Conservation (phyloP, 805 yeast species). For the Metschnikowia borealis region DNA sequence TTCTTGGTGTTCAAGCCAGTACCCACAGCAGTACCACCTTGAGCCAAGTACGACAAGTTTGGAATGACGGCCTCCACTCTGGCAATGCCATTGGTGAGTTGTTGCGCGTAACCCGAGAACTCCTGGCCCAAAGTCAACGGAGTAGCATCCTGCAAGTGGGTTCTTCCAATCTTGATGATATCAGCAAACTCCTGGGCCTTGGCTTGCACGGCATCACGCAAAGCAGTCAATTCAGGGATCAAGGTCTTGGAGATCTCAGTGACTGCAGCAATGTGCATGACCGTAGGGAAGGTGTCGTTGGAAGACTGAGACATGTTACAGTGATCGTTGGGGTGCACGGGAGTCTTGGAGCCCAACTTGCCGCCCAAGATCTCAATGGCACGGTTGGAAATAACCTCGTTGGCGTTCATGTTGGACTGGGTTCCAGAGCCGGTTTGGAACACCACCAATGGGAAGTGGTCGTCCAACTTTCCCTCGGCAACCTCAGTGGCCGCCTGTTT, state of each 20-base stretch:
- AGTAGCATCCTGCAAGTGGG: conserved; percentile 98
- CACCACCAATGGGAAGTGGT: conserved; percentile 96
- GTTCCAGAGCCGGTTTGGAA: conserved; percentile 99
- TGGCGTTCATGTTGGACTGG: conserved; percentile 98
- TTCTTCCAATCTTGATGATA: conserved; percentile 97
- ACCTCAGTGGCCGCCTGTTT: conserved; percentile 95
- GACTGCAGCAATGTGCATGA: conserved; percentile 98
- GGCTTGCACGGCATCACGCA: conserved; percentile 71
- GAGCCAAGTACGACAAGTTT: conserved; percentile 80
- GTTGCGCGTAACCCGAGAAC: conserved; percentile 94
- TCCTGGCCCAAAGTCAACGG: conserved; percentile 98
- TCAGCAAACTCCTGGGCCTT: conserved; percentile 81
- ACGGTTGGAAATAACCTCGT: conserved; percentile 96
- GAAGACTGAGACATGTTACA: conserved; percentile 98
- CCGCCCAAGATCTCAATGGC: conserved; percentile 97
- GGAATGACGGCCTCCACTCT: conserved; percentile 78
- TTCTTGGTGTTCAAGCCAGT: conserved; percentile 93
- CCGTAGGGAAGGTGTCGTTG: conserved; percentile 98
- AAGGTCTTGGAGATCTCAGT: conserved; percentile 73
- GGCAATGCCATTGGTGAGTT: conserved; percentile 82
- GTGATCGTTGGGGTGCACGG: conserved; percentile 98
- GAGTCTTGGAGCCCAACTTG: conserved; percentile 81
- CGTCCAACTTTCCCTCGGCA: conserved; percentile 82
- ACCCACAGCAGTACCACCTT: conserved; percentile 99
- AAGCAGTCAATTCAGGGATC: conserved; percentile 72